Conservation (phyloP, 768 basidiomycete species). For the Phanerodontia chrysosporium region DNA sequence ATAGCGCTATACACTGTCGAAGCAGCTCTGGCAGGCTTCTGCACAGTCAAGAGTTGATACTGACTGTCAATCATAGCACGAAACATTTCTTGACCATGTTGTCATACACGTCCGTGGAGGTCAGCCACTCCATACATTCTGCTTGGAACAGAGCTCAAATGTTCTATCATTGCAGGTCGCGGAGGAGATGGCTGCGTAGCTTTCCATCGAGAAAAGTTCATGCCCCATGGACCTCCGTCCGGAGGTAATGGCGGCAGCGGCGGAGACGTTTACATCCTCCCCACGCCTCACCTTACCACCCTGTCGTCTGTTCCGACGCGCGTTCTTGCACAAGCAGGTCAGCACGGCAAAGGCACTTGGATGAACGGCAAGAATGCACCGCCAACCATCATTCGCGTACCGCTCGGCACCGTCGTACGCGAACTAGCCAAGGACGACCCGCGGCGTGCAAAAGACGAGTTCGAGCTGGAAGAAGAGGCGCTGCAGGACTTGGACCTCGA, state of each 20-base stretch:
- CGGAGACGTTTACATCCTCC: constrained; percentile 81
- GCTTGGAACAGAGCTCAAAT: not conserved
- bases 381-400: constrained; percentile 76
- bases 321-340: constrained; percentile 62
- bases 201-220: constrained; percentile 87
- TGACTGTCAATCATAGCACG: not conserved
- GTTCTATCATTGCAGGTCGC: constrained; percentile 46
- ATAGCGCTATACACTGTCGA: not conserved
- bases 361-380: constrained; percentile 73
- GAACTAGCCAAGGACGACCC: constrained; percentile 68
- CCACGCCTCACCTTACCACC: constrained; percentile 73
- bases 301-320: constrained; percentile 70
- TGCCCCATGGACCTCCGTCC: constrained; percentile 81
- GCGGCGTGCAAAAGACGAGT: constrained; percentile 59
- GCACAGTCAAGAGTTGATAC: not conserved
- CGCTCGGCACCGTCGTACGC: constrained; percentile 84
- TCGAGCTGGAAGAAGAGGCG: constrained; percentile 68
- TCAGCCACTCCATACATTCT: constrained; percentile 26
- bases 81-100: constrained; percentile 74
- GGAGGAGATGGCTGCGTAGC: constrained; percentile 92
- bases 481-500: constrained; percentile 42
- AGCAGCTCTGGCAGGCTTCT: not conserved
- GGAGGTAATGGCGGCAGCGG: constrained; percentile 92
- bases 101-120: constrained; percentile 77
- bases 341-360: constrained; percentile 80